Evolutionary conservation across 768 basidiomycete genomes (phyloP).

Genomic region (Mycena floridula): DNA sequence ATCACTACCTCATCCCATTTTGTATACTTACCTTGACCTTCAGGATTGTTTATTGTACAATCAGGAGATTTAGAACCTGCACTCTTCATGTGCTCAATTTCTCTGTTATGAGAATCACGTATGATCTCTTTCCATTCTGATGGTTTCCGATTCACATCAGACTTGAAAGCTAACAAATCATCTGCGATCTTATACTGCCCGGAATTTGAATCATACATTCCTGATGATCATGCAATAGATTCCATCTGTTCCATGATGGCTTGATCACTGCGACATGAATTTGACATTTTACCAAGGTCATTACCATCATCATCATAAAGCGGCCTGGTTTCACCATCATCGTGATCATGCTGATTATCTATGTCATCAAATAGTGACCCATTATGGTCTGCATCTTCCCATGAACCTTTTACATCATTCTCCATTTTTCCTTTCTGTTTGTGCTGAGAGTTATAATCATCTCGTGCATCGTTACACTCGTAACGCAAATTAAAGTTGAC

Average conservation of each 20-base stretch:
- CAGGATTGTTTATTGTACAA: neutral
- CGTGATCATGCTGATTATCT: neutral
- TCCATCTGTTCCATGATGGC: no score
- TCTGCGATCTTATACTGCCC: no score
- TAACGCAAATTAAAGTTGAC: conserved; percentile 18
- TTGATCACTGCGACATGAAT: conserved; percentile 3
- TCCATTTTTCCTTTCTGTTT: conserved; percentile 3
- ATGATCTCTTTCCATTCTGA: conserved; percentile 9
- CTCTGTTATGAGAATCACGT: conserved; percentile 5
- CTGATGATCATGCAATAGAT: no score
- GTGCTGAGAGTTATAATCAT: conserved; percentile 16
- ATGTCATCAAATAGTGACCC: no score
- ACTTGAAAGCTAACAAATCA: neutral
- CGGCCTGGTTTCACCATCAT: conserved; percentile 2
- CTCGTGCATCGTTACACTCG: conserved; percentile 21
- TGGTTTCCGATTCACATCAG: neutral
- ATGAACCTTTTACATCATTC: neutral
- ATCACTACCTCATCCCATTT: conserved; percentile 15
- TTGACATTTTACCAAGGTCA: conserved; percentile 1
- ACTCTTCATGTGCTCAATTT: conserved; percentile 5
- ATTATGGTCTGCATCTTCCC: no score
- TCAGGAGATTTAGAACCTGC: conserved; percentile 1
- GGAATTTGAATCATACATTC: no score
- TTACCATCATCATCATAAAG: conserved; percentile 2
- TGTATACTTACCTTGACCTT: conserved; percentile 1